Evolutionary conservation across 192 early-diverging fungal species (phyloP).

Genomic region (Powellomyces hirtus): DNA sequence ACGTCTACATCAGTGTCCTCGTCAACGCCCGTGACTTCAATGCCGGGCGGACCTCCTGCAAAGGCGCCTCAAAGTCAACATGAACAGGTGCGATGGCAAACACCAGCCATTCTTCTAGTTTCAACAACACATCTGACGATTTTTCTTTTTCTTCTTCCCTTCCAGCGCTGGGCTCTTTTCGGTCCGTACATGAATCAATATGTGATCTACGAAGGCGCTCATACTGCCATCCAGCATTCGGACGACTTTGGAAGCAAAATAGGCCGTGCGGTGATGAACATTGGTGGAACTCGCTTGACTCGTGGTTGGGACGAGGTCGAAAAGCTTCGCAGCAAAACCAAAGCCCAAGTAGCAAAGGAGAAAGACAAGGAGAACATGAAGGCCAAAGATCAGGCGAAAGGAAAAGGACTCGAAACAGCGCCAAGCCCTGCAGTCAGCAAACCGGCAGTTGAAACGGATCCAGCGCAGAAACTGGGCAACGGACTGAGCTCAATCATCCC

Average conservation of each 20-base stretch:
- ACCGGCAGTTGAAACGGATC: constrained; percentile 27
- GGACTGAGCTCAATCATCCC: neutral
- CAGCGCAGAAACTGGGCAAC: constrained; percentile 23
- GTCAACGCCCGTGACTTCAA: constrained; percentile 1
- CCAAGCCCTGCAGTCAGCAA: constrained; percentile 6
- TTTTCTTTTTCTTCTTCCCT: neutral
- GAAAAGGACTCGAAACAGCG: constrained; percentile 19
- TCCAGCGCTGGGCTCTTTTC: constrained; percentile 68
- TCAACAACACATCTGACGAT: too few relatives aligned
- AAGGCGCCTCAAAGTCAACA: neutral
- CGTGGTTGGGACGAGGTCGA: constrained; percentile 76
- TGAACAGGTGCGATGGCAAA: neutral
- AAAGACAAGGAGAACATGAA: constrained; percentile 47
- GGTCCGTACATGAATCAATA: constrained; percentile 78
- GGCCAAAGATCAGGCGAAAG: constrained; percentile 31
- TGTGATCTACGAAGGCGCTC: constrained; percentile 64
- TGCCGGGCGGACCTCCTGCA: neutral
- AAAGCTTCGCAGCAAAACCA: constrained; percentile 41
- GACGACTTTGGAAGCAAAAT: constrained; percentile 63
- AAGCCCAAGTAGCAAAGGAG: constrained; percentile 24
- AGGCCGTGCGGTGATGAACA: constrained; percentile 62
- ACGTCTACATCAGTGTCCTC: constrained; percentile 15
- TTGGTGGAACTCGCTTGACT: constrained; percentile 66
- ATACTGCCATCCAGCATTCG: constrained; percentile 61
- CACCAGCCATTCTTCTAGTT: too few relatives aligned